Evolutionary conservation across 2,329 filamentous ascomycete genomes (phyloP).

Genomic region (Pyrenophora seminiperda): DNA sequence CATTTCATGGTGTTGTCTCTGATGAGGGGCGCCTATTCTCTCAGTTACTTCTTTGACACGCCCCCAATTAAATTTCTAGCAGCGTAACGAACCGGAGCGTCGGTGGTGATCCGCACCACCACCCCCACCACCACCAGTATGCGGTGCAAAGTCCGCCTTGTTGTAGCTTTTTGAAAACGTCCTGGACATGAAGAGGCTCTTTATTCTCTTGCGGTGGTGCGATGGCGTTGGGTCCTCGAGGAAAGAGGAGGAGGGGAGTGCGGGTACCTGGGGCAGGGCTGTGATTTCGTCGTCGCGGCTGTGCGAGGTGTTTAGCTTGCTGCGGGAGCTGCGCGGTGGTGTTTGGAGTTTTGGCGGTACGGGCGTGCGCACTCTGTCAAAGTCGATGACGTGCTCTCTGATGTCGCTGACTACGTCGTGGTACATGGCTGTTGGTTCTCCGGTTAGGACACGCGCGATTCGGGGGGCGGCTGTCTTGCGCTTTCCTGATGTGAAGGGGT

Average conservation of each 20-base stretch:
- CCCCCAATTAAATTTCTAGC: no score
- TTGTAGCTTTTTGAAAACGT: conserved; percentile 3
- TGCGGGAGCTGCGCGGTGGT: conserved; percentile 22
- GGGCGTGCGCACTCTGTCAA: conserved; percentile 27
- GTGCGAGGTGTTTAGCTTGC: conserved; percentile 13
- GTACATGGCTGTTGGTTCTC: conserved; percentile 8
- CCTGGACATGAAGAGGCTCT: conserved; percentile 31
- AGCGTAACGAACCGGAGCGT: no score
- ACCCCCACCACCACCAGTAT: no score
- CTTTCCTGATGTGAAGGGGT: conserved; percentile 1
- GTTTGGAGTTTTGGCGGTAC: conserved; percentile 30
- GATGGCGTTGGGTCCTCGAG: conserved; percentile 9
- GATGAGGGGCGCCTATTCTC: no score
- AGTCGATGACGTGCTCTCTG: conserved; percentile 32
- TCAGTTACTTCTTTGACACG: no score
- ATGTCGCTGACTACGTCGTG: conserved; percentile 28
- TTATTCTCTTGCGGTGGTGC: conserved; percentile 27
- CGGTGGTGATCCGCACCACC: no score
- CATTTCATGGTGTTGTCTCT: no score
- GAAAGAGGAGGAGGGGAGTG: neutral
- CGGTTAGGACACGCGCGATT: conserved; percentile 11
- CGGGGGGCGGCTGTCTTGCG: conserved; percentile 1
- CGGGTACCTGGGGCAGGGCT: conserved; percentile 19
- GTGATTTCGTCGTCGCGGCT: conserved; percentile 23
- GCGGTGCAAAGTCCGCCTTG: neutral